Evolutionary conservation across 164 flowering plant genomes (phyloP).

Genomic region (Annona squamosa): DNA sequence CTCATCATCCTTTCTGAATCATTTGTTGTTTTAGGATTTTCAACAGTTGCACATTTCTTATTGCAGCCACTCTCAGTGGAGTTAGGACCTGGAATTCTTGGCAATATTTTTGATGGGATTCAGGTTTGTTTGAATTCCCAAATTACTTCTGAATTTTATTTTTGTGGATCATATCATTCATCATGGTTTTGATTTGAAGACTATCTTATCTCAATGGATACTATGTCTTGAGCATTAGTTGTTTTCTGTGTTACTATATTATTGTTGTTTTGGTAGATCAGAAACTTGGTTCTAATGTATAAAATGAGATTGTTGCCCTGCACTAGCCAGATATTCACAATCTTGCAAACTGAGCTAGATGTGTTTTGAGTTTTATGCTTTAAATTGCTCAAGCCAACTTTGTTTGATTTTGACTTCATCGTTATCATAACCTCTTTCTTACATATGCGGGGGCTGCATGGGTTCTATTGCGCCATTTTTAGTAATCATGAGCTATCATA

Average conservation of each 20-base stretch:
- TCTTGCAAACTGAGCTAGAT: neutral
- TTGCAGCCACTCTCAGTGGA: conserved; percentile 98
- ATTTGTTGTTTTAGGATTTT: neutral
- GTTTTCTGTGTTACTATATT: neutral
- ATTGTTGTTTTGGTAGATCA: neutral
- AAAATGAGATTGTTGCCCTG: too few relatives aligned
- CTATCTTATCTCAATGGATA: neutral
- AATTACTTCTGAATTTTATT: neutral
- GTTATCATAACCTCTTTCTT: too few relatives aligned
- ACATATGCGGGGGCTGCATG: too few relatives aligned
- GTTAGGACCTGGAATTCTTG: conserved; percentile 96
- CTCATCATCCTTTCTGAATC: neutral
- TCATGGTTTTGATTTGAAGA: neutral
- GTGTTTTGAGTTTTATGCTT: neutral
- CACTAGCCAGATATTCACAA: too few relatives aligned
- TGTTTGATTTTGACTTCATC: too few relatives aligned
- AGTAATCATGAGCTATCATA: too few relatives aligned
- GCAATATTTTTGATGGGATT: conserved; percentile 98
- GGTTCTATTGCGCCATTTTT: too few relatives aligned
- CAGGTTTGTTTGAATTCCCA: conserved; percentile 49
- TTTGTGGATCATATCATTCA: conserved; percentile 1
- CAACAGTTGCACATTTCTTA: neutral
- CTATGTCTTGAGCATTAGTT: neutral
- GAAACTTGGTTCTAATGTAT: neutral
- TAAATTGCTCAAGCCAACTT: too few relatives aligned